Conservation (phyloP, 164 flowering plant genomes). For the Annona squamosa region DNA sequence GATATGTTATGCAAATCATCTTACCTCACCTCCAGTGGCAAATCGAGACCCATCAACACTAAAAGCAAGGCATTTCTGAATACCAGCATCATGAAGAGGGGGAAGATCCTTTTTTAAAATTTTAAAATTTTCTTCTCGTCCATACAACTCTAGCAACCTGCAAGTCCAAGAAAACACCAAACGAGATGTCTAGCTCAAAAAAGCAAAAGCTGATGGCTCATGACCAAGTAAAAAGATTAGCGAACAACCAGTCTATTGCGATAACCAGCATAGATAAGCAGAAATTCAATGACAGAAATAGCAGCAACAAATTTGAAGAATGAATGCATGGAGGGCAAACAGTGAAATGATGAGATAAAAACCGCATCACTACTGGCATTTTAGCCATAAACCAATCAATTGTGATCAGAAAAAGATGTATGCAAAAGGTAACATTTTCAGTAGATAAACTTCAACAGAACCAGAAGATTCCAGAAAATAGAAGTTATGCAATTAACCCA, state of each 20-base stretch:
- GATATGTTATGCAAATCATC: not conserved
- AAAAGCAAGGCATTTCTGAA: constrained; percentile 73
- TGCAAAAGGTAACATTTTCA: too few species aligned
- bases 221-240: not conserved
- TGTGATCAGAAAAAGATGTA: too few species aligned
- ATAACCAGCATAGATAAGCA: not conserved
- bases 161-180: constrained; percentile 5
- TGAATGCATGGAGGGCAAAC: not conserved
- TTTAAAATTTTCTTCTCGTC: constrained; percentile 36
- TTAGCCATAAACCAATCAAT: too few species aligned
- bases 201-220: not conserved
- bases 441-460: too few species aligned
- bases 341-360: not conserved
- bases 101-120: constrained; percentile 43
- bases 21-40: constrained; percentile 84
- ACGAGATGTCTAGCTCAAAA: not conserved
- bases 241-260: not conserved
- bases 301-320: too few species aligned
- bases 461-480: too few species aligned
- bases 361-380: too few species aligned
- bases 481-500: too few species aligned
- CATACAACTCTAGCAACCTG: constrained; percentile 68
- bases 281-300: not conserved
- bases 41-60: constrained; percentile 87
- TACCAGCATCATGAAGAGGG: constrained; percentile 63